Conservation (phyloP, 257 asterid genomes). For the Capsicum rhomboideum region DNA sequence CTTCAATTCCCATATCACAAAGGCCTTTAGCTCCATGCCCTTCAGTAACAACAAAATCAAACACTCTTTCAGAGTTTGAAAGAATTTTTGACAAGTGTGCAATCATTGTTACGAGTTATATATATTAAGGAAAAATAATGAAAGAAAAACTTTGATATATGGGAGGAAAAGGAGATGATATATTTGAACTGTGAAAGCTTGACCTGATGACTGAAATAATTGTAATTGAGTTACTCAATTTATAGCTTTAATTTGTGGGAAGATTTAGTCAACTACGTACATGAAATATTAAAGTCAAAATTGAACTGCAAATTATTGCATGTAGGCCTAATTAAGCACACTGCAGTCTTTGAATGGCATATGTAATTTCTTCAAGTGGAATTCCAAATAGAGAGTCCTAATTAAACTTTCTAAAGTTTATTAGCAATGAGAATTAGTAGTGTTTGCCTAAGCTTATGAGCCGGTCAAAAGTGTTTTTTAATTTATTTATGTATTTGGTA, state of each 20-base stretch:
- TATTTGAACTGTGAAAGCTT: neutral
- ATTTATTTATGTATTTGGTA: too few species aligned
- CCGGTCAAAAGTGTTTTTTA: too few species aligned
- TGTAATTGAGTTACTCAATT: too few species aligned
- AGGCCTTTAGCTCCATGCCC: slow-evolving; percentile 27
- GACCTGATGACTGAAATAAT: too few species aligned
- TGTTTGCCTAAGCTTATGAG: too few species aligned
- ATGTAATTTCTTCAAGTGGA: too few species aligned
- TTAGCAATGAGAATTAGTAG: too few species aligned
- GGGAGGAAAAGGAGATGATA: neutral
- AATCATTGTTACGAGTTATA: neutral
- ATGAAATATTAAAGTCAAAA: neutral
- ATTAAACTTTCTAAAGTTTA: too few species aligned
- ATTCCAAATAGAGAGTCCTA: too few species aligned
- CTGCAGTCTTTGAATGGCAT: neutral
- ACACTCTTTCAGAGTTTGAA: neutral
- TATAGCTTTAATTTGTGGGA: neutral
- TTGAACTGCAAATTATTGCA: neutral
- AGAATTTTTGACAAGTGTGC: neutral
- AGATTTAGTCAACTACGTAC: neutral
- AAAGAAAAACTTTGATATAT: neutral
- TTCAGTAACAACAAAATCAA: slow-evolving; percentile 4
- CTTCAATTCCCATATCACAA: neutral
- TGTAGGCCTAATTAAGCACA: neutral
- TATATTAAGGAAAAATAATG: neutral